phyloP scores from a whole-genome alignment of 1,284 basidiomycete genomes.

The Puccinia hordei region DNA sequence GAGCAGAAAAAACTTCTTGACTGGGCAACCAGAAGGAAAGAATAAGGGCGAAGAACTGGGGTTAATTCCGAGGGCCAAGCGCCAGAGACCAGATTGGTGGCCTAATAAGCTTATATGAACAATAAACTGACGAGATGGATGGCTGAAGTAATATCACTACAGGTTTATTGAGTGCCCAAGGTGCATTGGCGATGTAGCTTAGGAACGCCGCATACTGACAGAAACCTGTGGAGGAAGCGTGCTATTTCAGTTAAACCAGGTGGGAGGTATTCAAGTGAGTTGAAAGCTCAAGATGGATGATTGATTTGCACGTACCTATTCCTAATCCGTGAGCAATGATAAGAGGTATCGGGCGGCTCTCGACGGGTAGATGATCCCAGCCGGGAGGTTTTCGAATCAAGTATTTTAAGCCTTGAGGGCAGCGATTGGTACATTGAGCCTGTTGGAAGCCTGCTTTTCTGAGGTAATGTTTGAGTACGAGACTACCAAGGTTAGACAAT shows the following conservation, averaged over 20 bases:
- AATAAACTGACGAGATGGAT: constrained; percentile 53
- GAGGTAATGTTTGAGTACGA: constrained; percentile 20
- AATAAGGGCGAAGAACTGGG: background rate
- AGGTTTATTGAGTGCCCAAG: constrained; percentile 53
- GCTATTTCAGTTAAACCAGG: background rate
- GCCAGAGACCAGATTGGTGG: background rate
- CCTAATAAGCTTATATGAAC: too few relatives aligned
- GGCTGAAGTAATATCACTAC: constrained; percentile 57
- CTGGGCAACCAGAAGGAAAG: constrained; percentile 33
- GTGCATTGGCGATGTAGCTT: constrained; percentile 29
- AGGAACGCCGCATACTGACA: constrained; percentile 34
- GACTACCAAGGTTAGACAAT: constrained; percentile 18
- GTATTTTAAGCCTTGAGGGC: constrained; percentile 53
- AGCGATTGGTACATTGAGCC: constrained; percentile 19
- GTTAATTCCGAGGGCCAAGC: background rate
- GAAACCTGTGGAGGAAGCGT: constrained; percentile 17
- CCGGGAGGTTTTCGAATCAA: constrained; percentile 54
- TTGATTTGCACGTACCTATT: constrained; percentile 28
- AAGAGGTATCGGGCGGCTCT: constrained; percentile 51
- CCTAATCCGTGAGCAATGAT: constrained; percentile 49
- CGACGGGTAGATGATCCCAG: constrained; percentile 44
- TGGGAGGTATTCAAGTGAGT: too few relatives aligned
- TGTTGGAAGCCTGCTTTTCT: constrained; percentile 27
- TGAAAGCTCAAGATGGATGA: background rate
- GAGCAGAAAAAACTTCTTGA: constrained; percentile 55